phyloP scores from a whole-genome alignment of 2,329 filamentous ascomycete species.

The Phoma sp. region DNA sequence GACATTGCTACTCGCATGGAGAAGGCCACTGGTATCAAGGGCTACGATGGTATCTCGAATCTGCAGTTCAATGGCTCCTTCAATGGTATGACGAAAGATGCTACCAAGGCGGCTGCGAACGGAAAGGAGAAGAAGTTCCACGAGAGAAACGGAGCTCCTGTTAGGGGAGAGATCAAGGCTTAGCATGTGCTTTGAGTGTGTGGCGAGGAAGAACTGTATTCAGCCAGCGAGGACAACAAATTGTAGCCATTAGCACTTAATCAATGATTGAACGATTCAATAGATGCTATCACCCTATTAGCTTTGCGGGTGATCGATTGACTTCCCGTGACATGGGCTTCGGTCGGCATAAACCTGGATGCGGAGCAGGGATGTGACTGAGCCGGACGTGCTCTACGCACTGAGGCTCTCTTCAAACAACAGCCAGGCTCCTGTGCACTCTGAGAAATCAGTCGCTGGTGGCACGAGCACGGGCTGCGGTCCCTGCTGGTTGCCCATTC shows the following conservation, averaged over 20 bases:
- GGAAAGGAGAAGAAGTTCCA: constrained; percentile 49
- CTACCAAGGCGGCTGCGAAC: constrained; percentile 59
- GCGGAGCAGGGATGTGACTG: no score
- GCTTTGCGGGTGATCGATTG: no score
- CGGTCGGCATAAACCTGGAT: no score
- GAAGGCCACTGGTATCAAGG: constrained; percentile 69
- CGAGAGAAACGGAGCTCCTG: constrained; percentile 60
- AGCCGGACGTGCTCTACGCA: no score
- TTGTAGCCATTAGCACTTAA: background rate
- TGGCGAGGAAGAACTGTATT: no score
- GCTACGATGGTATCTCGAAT: constrained; percentile 64
- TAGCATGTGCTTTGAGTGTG: no score
- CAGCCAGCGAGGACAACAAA: background rate
- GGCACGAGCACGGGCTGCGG: constrained; percentile 3
- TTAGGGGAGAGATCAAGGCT: no score
- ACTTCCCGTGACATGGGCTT: no score
- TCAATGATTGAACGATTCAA: background rate
- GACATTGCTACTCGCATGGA: constrained; percentile 66
- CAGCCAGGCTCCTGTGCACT: background rate
- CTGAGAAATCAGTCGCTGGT: background rate
- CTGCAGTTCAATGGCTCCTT: constrained; percentile 67
- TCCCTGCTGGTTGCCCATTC: background rate
- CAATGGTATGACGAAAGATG: constrained; percentile 65
- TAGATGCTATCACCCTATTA: no score
- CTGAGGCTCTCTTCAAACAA: background rate